These are phyloP conservation scores for Trichosporon sp. DNA, from an alignment of 1,284 basidiomycete species.

Conservation along the genomic window DNA sequence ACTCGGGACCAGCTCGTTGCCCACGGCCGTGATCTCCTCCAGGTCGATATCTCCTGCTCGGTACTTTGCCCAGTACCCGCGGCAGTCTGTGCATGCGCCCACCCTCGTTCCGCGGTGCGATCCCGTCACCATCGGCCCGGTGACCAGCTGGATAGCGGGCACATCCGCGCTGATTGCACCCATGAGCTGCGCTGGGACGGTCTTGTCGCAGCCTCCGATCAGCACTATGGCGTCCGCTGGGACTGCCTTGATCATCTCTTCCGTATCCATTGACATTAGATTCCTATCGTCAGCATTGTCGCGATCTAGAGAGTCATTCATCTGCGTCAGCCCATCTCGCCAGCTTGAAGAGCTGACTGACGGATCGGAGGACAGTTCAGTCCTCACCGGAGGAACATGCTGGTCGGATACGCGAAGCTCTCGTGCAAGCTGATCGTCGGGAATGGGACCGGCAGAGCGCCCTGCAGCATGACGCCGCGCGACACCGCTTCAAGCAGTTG, in stretches of 20 bases:
- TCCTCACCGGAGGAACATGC: slow-evolving; percentile 39
- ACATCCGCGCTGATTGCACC: slow-evolving; percentile 43
- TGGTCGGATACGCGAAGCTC: slow-evolving; percentile 41
- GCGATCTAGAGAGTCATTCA: too few species aligned
- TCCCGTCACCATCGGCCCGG: slow-evolving; percentile 44
- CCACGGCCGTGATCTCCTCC: slow-evolving; percentile 40
- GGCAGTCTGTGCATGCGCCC: slow-evolving; percentile 45
- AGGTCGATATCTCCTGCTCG: slow-evolving; percentile 41
- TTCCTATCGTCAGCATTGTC: slow-evolving; percentile 22
- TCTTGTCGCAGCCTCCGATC: slow-evolving; percentile 47
- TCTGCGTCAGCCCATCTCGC: too few species aligned
- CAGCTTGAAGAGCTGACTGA: too few species aligned
- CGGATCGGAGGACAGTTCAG: too few species aligned
- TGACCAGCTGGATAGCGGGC: slow-evolving; percentile 42
- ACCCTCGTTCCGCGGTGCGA: slow-evolving; percentile 38
- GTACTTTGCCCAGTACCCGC: slow-evolving; percentile 42
- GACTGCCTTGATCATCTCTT: slow-evolving; percentile 45
- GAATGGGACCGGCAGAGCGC: slow-evolving; percentile 40
- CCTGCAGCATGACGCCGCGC: slow-evolving; percentile 40
- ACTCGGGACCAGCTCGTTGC: slow-evolving; percentile 43
- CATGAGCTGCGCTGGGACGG: slow-evolving; percentile 46
- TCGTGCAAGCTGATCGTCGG: slow-evolving; percentile 46
- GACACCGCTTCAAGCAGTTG: slow-evolving; percentile 39
- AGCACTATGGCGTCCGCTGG: slow-evolving; percentile 45
- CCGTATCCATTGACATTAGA: slow-evolving; percentile 44